Percentiles rank a stretch among this genome's conserved stretches.
Conservation (phyloP, 2,329 filamentous ascomycete genomes). For the Cladosporium sp. region DNA sequence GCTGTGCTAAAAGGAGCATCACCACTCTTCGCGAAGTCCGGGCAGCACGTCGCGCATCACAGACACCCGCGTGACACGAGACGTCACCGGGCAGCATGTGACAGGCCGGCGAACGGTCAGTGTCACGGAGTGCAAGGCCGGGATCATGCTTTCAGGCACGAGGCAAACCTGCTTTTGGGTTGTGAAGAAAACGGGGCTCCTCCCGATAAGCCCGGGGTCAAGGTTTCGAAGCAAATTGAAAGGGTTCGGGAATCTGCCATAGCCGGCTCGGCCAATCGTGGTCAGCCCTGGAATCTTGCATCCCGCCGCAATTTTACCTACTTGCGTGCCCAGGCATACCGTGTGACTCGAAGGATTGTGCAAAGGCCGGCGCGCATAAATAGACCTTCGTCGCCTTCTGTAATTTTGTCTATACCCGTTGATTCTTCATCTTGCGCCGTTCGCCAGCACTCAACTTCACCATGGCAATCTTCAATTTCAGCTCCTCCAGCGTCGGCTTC, state of each 20-base stretch:
- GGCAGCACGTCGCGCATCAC: too few relatives aligned
- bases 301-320: conserved; percentile 7
- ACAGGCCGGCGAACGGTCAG: too few relatives aligned
- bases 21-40: too few relatives aligned
- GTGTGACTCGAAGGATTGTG: neutral
- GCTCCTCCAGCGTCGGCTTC: neutral
- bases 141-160: neutral
- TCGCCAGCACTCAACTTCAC: neutral
- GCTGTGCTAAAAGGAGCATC: too few relatives aligned
- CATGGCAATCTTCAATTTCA: conserved; percentile 7
- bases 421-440: neutral
- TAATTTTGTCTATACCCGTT: neutral
- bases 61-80: too few relatives aligned
- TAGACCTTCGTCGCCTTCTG: neutral
- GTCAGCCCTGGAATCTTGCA: neutral
- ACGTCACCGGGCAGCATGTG: too few relatives aligned
- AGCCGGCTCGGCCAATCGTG: conserved; percentile 2
- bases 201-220: conserved; percentile 5
- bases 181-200: conserved; percentile 8
- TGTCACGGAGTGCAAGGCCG: neutral
- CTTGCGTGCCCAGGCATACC: conserved; percentile 1
- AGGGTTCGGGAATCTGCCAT: conserved; percentile 5
- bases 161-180: conserved; percentile 1
- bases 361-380: neutral
- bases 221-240: neutral